phyloP scores from a whole-genome alignment of 75 land plant genomes.

The Sequoia sempervirens region DNA sequence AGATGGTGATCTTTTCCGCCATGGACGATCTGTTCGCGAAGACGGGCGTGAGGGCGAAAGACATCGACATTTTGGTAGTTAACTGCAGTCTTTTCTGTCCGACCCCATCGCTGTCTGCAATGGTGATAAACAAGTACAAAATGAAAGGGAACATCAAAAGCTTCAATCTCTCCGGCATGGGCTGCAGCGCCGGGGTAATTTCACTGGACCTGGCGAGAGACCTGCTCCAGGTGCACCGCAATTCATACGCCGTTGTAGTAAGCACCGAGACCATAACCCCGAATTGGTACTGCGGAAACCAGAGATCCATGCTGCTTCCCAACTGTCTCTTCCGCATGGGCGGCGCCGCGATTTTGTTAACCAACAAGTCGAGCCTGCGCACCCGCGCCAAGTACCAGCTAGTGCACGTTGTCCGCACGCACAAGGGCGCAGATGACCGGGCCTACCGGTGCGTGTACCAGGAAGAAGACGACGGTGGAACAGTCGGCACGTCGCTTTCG shows the following conservation, averaged over 20 bases:
- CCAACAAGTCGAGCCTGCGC: constrained; percentile 20
- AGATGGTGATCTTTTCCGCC: constrained; percentile 38
- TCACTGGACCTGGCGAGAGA: constrained; percentile 38
- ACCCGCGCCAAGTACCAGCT: constrained; percentile 38
- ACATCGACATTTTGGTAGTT: constrained; percentile 38
- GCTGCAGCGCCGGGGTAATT: constrained; percentile 44
- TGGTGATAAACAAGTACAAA: constrained; percentile 40
- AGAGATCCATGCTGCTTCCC: constrained; percentile 41
- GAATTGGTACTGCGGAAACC: constrained; percentile 43
- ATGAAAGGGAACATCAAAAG: constrained; percentile 41
- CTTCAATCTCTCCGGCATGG: constrained; percentile 46
- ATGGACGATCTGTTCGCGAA: constrained; percentile 39
- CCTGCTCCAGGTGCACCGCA: constrained; percentile 32
- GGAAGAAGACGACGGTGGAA: constrained; percentile 31
- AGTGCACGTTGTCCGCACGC: constrained; percentile 37
- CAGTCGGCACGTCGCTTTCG: constrained; percentile 33
- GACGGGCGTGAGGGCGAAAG: constrained; percentile 37
- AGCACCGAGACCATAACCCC: constrained; percentile 48
- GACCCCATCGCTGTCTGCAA: constrained; percentile 42
- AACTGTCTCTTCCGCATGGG: constrained; percentile 54
- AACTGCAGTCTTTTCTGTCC: constrained; percentile 51
- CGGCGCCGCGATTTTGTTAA: constrained; percentile 40
- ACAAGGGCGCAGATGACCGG: constrained; percentile 48
- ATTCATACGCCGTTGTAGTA: constrained; percentile 31
- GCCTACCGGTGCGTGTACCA: constrained; percentile 40